Percentiles rank a stretch among this genome's conserved stretches.
Conservation (phyloP, 768 basidiomycete genomes). For the Boletus tomentosulus region DNA sequence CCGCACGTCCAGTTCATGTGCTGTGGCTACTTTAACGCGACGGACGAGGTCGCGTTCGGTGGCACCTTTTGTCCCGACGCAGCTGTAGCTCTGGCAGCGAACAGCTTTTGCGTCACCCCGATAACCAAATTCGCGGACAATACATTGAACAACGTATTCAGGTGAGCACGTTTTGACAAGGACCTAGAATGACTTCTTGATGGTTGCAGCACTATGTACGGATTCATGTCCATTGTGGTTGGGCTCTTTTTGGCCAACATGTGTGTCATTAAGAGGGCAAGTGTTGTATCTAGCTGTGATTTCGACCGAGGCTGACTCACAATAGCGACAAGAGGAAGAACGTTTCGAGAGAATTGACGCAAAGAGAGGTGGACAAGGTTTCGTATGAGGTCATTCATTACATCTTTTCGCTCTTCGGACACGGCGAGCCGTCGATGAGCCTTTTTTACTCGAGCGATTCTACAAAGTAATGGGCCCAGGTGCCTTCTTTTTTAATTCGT, state of each 20-base stretch:
- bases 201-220: constrained; percentile 57
- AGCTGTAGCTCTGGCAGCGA: constrained; percentile 30
- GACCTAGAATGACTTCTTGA: neutral
- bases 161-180: constrained; percentile 41
- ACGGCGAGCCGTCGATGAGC: neutral
- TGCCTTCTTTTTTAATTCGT: too few relatives aligned
- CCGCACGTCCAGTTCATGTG: constrained; percentile 55
- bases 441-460: too few relatives aligned
- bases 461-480: too few relatives aligned
- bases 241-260: constrained; percentile 74
- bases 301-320: constrained; percentile 4
- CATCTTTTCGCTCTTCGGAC: neutral
- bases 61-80: constrained; percentile 55
- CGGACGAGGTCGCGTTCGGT: constrained; percentile 54
- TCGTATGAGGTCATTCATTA: constrained; percentile 51
- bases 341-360: constrained; percentile 87
- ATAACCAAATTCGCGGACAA: constrained; percentile 64
- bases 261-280: constrained; percentile 80
- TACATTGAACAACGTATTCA: constrained; percentile 79
- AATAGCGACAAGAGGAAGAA: constrained; percentile 71
- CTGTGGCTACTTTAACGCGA: constrained; percentile 81
- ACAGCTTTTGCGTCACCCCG: constrained; percentile 69
- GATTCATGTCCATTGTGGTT: constrained; percentile 77
- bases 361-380: constrained; percentile 83
- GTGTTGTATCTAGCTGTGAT: neutral